A percentile compares a stretch with the other conserved stretches of the same genome.
Conservation (phyloP, 73 alveolate species). For the Urostyla sp. region DNA sequence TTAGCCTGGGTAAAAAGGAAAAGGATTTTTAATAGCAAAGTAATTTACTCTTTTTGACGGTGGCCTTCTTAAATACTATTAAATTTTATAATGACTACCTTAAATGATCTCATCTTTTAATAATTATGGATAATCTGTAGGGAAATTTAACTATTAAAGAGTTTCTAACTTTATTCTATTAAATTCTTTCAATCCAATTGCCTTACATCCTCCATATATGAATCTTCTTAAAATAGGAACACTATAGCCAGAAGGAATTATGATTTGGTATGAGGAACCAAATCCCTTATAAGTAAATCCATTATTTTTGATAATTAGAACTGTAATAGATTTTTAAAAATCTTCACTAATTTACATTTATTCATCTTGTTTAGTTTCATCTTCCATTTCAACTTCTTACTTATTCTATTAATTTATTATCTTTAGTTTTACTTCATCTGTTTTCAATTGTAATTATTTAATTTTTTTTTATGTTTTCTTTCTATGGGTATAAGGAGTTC, state of each 20-base stretch:
- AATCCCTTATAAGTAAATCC: background rate
- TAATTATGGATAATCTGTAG: slow-evolving; percentile 13
- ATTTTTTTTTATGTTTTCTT: slow-evolving; percentile 26
- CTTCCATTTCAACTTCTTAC: background rate
- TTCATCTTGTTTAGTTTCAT: background rate
- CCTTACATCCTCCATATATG: slow-evolving; percentile 60
- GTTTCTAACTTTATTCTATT: slow-evolving; percentile 22
- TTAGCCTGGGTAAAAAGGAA: slow-evolving; percentile 13
- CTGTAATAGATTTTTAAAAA: slow-evolving; percentile 14
- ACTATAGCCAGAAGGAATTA: slow-evolving; percentile 46
- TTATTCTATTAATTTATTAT: background rate
- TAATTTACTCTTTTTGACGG: slow-evolving; percentile 57
- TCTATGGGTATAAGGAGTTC: slow-evolving; percentile 65
- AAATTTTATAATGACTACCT: background rate
- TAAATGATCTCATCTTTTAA: background rate
- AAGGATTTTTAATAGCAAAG: background rate
- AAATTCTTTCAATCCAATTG: slow-evolving; percentile 55
- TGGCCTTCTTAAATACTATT: slow-evolving; percentile 38
- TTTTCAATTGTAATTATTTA: background rate
- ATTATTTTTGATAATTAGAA: background rate
- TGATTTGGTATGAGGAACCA: slow-evolving; percentile 8
- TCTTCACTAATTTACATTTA: background rate
- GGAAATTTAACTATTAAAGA: slow-evolving; percentile 8
- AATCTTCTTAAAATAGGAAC: slow-evolving; percentile 45
- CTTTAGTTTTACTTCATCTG: background rate